Evolutionary conservation across 2,329 filamentous ascomycete genomes (phyloP), one percentile per base, ranked within the genome.

Genomic region (Neocatenulostroma microsporum): DNA sequence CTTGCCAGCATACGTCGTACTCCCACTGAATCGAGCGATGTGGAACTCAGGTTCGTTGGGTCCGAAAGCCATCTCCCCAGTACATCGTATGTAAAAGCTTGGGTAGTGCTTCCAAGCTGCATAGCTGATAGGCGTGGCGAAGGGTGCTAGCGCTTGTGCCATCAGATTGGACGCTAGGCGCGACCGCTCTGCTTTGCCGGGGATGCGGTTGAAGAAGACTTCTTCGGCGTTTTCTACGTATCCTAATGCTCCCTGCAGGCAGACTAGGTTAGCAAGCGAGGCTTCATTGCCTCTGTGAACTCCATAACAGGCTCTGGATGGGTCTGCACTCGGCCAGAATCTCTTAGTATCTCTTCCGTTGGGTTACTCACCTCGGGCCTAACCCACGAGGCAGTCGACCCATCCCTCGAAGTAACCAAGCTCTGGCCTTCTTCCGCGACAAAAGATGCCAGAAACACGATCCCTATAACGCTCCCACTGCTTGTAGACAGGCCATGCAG

Each of bases 51-150:
- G n/a, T n/a, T n/a, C n/a, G n/a, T n/a, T n/a, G n/a, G n/a, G n/a
- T n/a, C n/a, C n/a, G n/a, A n/a, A n/a, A n/a, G n/a, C n/a, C n/a
- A n/a, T 36, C 24, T 40, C 32, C 13, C 36, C 14, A 10, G 18
- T 24, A 19, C 37, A 40, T 15, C 26, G 21, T n/a, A 40, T 20
- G 23, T 40, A 40, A 6, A 32, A 31, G 32, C 37, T 36, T 3
- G 31, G 37, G 26, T 25, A 34, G 7, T 31, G 18, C 9, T 21
- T 33, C 31, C 32, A 40, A 17, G n/a, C 11, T 20, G 37, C 26
- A 3, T 15, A 17, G 11, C 20, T 30, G 3, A 17, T 25, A 5
- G 31, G 17, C 5, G 24, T 21, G 7, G 15, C 19, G 13, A 23
- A 21, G 15, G 14, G 17, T 5, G 30, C 12, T 7, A 34, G 5